Conservation (phyloP, 1,139 yeast genomes). For the Candida sp. region DNA sequence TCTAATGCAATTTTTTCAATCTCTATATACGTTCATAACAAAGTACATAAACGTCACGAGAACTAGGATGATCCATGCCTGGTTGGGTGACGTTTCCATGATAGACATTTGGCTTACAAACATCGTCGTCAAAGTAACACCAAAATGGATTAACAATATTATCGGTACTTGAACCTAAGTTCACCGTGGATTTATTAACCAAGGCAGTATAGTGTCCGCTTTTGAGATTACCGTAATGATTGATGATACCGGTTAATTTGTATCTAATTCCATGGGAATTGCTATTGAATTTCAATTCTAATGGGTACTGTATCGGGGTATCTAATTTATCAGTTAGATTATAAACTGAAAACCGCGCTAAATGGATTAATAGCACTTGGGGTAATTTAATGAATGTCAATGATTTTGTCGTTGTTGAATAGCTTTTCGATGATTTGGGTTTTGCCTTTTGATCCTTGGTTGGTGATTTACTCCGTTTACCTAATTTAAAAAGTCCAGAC, state of each 20-base stretch:
- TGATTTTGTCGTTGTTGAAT: constrained; percentile 44
- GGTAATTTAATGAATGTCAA: constrained; percentile 65
- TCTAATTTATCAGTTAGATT: constrained; percentile 55
- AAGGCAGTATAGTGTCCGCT: constrained; percentile 75
- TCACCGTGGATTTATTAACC: constrained; percentile 47
- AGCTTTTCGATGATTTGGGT: constrained; percentile 4
- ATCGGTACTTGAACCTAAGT: constrained; percentile 16
- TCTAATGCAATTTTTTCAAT: no score
- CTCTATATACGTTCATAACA: constrained; percentile 53
- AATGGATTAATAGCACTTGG: constrained; percentile 58
- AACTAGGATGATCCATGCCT: constrained; percentile 38
- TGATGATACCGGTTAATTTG: constrained; percentile 57
- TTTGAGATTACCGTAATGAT: constrained; percentile 67
- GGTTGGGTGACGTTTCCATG: constrained; percentile 41
- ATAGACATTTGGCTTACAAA: constrained; percentile 43
- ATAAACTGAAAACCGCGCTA: constrained; percentile 56
- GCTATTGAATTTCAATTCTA: constrained; percentile 44
- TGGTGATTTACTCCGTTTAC: constrained; percentile 35
- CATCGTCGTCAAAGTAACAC: constrained; percentile 75
- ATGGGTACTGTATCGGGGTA: constrained; percentile 52
- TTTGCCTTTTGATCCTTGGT: constrained; percentile 14
- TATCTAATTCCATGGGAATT: constrained; percentile 44
- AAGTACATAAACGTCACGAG: constrained; percentile 69
- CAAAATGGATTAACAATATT: constrained; percentile 37
- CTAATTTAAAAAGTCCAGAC: constrained; percentile 33